Evolutionary conservation across 306 rosid genomes (phyloP).

Genomic region (Lathyrus aphaca): DNA sequence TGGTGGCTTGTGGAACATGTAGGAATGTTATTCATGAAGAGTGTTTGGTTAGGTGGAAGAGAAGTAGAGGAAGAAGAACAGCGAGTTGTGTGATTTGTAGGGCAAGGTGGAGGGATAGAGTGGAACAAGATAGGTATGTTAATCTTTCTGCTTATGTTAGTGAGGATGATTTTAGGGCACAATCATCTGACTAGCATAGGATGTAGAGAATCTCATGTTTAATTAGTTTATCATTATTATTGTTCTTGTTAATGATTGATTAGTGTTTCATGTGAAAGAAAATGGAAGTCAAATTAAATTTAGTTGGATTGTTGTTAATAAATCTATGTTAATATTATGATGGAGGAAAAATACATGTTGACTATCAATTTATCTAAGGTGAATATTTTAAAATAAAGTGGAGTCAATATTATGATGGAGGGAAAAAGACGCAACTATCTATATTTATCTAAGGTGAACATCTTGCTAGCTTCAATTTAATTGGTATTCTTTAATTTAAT

Average conservation of each 20-base stretch:
- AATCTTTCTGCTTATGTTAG: slow-evolving; percentile 71
- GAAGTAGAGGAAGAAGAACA: slow-evolving; percentile 63
- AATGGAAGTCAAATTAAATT: background rate
- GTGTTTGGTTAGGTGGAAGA: slow-evolving; percentile 75
- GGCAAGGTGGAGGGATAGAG: slow-evolving; percentile 69
- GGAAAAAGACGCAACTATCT: too few relatives aligned
- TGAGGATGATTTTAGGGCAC: slow-evolving; percentile 34
- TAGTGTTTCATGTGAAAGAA: slow-evolving; percentile 12
- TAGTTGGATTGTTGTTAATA: background rate
- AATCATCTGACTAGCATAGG: background rate
- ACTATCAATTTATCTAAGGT: too few relatives aligned
- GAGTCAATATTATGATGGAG: too few relatives aligned
- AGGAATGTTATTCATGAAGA: slow-evolving; percentile 77
- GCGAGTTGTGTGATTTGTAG: slow-evolving; percentile 85
- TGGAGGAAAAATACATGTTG: too few relatives aligned
- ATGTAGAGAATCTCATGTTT: background rate
- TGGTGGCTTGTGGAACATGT: slow-evolving; percentile 75
- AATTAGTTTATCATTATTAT: background rate
- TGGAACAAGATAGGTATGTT: slow-evolving; percentile 59
- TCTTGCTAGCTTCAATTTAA: too few relatives aligned
- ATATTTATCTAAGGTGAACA: too few relatives aligned
- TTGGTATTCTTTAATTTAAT: too few relatives aligned
- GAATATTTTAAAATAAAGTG: too few relatives aligned
- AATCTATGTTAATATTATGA: background rate
- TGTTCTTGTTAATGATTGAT: background rate